phyloP scores from a whole-genome alignment of 2,329 filamentous ascomycete species.

The Alternaria conjuncta region DNA sequence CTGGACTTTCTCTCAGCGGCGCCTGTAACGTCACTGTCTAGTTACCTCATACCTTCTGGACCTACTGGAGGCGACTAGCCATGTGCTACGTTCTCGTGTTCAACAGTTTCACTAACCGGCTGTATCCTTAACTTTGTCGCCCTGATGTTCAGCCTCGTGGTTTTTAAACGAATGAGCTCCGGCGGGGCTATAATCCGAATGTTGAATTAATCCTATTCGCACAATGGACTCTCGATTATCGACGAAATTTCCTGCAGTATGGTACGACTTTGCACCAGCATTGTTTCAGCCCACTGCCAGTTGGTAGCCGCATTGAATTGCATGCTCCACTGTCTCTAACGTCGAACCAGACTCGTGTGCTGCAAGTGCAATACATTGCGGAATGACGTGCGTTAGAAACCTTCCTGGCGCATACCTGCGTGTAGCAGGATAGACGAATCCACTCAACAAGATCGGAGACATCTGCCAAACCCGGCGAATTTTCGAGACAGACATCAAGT shows the following conservation, averaged over 20 bases:
- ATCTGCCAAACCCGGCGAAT: neutral
- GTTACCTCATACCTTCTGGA: conserved; percentile 7
- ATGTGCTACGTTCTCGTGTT: conserved; percentile 2
- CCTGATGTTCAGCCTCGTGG: neutral
- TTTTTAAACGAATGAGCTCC: conserved; percentile 10
- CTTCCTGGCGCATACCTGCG: conserved; percentile 1
- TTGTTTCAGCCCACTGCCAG: conserved; percentile 13
- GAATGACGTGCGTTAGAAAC: conserved; percentile 14
- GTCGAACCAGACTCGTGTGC: neutral
- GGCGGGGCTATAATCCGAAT: conserved; percentile 11
- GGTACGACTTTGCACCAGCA: conserved; percentile 9
- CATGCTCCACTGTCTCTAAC: neutral
- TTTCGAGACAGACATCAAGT: neutral
- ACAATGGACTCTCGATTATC: conserved; percentile 1
- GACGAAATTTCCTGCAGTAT: conserved; percentile 1
- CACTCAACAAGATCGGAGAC: conserved; percentile 1
- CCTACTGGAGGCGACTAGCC: neutral
- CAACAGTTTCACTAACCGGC: conserved; percentile 28
- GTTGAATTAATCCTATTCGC: conserved; percentile 1
- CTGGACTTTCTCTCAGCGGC: neutral
- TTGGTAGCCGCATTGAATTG: neutral
- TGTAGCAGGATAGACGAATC: conserved; percentile 6
- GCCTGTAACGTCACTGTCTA: conserved; percentile 1
- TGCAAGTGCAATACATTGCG: conserved; percentile 1
- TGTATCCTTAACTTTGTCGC: conserved; percentile 11